A percentile compares a stretch with the other conserved stretches of the same genome.
Conservation (phyloP, 192 early-diverging fungal species). For the Linderina pennispora region DNA sequence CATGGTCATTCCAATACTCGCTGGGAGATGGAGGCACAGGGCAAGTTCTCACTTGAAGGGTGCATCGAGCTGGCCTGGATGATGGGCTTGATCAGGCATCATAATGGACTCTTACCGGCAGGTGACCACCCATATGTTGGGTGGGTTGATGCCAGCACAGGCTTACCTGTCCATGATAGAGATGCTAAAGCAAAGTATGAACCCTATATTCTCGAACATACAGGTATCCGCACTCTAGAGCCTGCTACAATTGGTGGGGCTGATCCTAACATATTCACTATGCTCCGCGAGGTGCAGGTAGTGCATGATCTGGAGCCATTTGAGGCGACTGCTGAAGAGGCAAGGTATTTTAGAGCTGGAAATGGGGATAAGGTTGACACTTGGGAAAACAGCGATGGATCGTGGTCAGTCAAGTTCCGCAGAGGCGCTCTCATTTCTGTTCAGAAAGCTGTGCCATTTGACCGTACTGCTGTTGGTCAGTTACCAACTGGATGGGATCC, state of each 20-base stretch:
- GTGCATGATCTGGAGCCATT: slow-evolving; percentile 85
- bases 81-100: slow-evolving; percentile 91
- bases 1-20: slow-evolving; percentile 87
- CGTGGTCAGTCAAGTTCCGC: slow-evolving; percentile 71
- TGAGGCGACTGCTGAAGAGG: slow-evolving; percentile 82
- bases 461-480: slow-evolving; percentile 77
- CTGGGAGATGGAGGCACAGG: slow-evolving; percentile 93
- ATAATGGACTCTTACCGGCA: slow-evolving; percentile 41
- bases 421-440: slow-evolving; percentile 85
- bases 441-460: slow-evolving; percentile 80
- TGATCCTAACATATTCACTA: slow-evolving; percentile 75
- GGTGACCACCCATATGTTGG: slow-evolving; percentile 44
- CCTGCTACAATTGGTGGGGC: slow-evolving; percentile 84
- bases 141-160: slow-evolving; percentile 86
- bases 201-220: slow-evolving; percentile 78
- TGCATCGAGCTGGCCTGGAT: slow-evolving; percentile 98
- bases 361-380: slow-evolving; percentile 75
- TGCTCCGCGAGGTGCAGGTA: slow-evolving; percentile 85
- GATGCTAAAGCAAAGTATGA: slow-evolving; percentile 91
- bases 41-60: slow-evolving; percentile 47
- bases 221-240: slow-evolving; percentile 59
- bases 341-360: slow-evolving; percentile 71
- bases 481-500: slow-evolving; percentile 92
- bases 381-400: slow-evolving; percentile 39
- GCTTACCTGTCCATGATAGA: slow-evolving; percentile 76